A percentile compares a stretch with the other conserved stretches of the same genome.
These are phyloP conservation scores for Dryas octopetala DNA, from an alignment of 306 rosid species.

Conservation along the genomic window DNA sequence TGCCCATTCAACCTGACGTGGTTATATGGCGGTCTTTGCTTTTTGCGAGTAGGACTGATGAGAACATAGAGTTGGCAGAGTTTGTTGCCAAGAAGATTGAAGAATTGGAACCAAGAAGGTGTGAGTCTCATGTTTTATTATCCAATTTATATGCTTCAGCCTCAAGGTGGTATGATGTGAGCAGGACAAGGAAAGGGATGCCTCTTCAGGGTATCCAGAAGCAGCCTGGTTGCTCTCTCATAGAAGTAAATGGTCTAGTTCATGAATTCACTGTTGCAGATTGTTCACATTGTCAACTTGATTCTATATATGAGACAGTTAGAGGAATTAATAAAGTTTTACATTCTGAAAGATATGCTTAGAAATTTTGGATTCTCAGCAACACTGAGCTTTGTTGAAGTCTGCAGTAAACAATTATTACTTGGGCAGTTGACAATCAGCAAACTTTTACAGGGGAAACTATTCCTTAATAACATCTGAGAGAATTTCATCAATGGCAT, in stretches of 20 bases:
- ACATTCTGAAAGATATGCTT: background rate
- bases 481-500: no score
- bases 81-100: slow-evolving; percentile 15
- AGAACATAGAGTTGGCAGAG: slow-evolving; percentile 19
- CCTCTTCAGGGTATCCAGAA: slow-evolving; percentile 10
- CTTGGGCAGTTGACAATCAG: background rate
- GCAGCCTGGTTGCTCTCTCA: slow-evolving; percentile 28
- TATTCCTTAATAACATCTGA: no score
- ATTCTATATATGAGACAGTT: slow-evolving; percentile 5
- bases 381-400: background rate
- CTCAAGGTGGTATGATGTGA: slow-evolving; percentile 28
- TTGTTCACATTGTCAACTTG: slow-evolving; percentile 5
- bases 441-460: background rate
- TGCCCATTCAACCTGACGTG: slow-evolving; percentile 23
- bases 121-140: slow-evolving; percentile 13
- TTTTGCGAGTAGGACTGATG: slow-evolving; percentile 12
- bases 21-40: slow-evolving; percentile 32
- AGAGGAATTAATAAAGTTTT: slow-evolving; percentile 7
- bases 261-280: slow-evolving; percentile 25
- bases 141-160: slow-evolving; percentile 23
- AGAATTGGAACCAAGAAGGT: slow-evolving; percentile 22
- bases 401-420: background rate
- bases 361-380: background rate
- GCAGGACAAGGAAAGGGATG: slow-evolving; percentile 8
- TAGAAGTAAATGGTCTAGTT: slow-evolving; percentile 25